Evolutionary conservation across 163 green algal species (phyloP), one percentile per base, ranked within the genome.

Genomic region (Coccomyxa subellipsoidea): DNA sequence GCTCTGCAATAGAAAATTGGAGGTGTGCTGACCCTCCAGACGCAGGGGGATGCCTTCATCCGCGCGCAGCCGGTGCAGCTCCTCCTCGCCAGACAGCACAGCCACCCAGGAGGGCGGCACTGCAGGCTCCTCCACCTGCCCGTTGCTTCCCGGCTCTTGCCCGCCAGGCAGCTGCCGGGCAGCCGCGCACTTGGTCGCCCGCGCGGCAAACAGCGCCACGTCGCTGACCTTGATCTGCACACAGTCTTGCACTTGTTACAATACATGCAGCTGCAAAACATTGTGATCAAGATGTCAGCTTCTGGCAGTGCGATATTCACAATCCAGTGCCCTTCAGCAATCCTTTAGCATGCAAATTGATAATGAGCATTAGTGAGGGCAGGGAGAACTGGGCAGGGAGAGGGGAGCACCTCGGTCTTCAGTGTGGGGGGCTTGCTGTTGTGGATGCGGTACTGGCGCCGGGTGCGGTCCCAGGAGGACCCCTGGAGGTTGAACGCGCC

Each of bases 401-500:
- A 59, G 23, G 4, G 23, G 47, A 18, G 47, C 35, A 93, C 88
- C 10, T 54, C 25, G 18, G 88, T 85, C 27, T 79, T 73, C 2
- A 96, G 87, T 1, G 81, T 40, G 0, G 79, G 40, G 15, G 87
- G 90, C 0, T 79, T 70, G 8, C 54, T 69, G 83, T 92, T 84
- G 72, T 97, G 93, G 37, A 90, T 87, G 54, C 89, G 70, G 84
- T 97, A 98, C 82, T 93, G 91, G 59, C 95, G 91, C 59, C 85
- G 84, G 7, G n/a, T 80, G 69, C 95, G 90, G 83, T 95, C 90
- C 94, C 95, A 99, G 54, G 85, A 90, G 6, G 90, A 85, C 34
- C 96, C 96, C 89, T 99, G 96, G 36, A 98, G 79, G 88, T 98
- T 95, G 88, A 98, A 97, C 5, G 93, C 89, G 0, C 89, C 96